Evolutionary conservation across 106 monocot species (phyloP).

Genomic region (Allium fistulosum): DNA sequence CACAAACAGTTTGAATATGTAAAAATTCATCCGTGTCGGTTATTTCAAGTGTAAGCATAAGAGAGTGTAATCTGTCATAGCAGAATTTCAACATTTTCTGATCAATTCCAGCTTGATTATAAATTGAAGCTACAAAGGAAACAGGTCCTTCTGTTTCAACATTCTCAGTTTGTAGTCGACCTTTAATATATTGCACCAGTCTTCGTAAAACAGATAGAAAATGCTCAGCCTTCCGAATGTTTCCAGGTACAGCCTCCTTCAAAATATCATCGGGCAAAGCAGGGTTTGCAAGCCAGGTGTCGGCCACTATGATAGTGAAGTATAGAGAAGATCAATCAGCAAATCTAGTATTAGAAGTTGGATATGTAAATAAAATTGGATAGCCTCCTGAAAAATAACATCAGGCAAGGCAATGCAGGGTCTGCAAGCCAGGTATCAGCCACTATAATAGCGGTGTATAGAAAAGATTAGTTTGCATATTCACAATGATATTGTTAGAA

Average conservation of each 20-base stretch:
- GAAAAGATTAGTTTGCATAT: no score
- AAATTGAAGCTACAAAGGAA: constrained; percentile 62
- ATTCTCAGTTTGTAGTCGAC: constrained; percentile 75
- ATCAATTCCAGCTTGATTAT: constrained; percentile 87
- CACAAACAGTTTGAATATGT: constrained; percentile 90
- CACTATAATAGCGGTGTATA: constrained; percentile 18
- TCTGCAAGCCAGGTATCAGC: constrained; percentile 87
- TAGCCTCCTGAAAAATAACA: constrained; percentile 91
- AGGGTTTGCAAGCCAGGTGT: constrained; percentile 89
- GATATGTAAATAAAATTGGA: not conserved
- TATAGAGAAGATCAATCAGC: no score
- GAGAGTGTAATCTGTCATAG: constrained; percentile 80
- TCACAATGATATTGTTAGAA: no score
- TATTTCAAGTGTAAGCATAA: constrained; percentile 92
- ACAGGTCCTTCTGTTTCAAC: constrained; percentile 93
- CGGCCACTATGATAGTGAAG: constrained; percentile 40
- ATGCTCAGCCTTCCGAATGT: constrained; percentile 83
- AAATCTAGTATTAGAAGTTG: no score
- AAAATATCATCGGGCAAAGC: constrained; percentile 90
- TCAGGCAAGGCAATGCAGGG: constrained; percentile 71
- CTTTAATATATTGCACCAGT: constrained; percentile 82
- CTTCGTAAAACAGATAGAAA: constrained; percentile 79
- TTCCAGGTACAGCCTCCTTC: constrained; percentile 92
- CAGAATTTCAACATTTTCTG: constrained; percentile 99
- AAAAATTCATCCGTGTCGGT: constrained; percentile 94